Evolutionary conservation across 1,284 basidiomycete species (phyloP), one percentile per base, ranked within the genome.

Genomic region (Leccinum subspadiceum): DNA sequence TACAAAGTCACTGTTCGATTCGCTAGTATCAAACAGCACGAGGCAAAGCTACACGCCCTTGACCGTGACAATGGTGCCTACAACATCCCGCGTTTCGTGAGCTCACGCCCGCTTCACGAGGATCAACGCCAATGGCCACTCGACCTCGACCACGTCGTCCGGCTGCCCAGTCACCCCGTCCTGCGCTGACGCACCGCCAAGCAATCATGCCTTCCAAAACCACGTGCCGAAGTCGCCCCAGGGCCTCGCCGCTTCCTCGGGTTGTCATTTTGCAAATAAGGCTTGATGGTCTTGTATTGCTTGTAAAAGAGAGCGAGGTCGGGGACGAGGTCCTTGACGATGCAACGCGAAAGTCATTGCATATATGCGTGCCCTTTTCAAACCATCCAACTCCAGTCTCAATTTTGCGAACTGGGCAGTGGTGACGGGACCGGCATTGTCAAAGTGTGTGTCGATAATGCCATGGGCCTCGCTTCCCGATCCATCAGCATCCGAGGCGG

Each of bases 281-380:
- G 94, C 78, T 99, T 90, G 76, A 99, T 98, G 46, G 94, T 95
- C 80, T 98, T 98, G 92, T 99, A 98, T 77, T 99, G 96, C 79
- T 98, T 97, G 89, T 96, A 97, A 84, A 95, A 96, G 65, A 89
- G 87, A 10, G 91, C 93, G 65, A 95, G 81, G 78, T 91, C 87
- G 9, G 89, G 94, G 3, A 99, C 94, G 69, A 99, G 89, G 79
- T 99, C 96, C 83, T 98, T 99, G 77, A 99, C 96, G 71, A 99
- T 85, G 80, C 5, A 13, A 56, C 4, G 3, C 12, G 5, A 4
- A 29, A 8, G 7, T 41, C 39, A 22, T 24, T n/a, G 31, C 20
- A 7, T 68, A 56, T 64, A 64, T 66, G 60, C 65, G 66, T 64
- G 86, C 87, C 70, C 78, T 84, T 69, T 78, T 82, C 70, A 83